Evolutionary conservation across 192 early-diverging fungal genomes (phyloP).

Genomic region (Coemansia sp.): DNA sequence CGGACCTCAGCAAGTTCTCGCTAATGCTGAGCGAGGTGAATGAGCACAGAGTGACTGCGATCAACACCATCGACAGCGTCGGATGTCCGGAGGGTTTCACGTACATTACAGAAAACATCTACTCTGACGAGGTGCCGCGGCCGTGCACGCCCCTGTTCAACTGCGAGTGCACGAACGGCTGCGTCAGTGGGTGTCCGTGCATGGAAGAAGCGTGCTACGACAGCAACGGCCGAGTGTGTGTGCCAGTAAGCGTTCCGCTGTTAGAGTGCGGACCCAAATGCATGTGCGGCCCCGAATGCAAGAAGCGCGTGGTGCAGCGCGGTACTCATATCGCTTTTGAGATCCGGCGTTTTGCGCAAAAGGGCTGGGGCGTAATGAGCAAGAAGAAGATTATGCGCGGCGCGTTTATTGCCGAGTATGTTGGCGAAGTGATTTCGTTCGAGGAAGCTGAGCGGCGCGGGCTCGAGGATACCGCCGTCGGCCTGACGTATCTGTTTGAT

Average conservation of each 20-base stretch:
- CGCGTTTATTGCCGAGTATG: slow-evolving; percentile 94
- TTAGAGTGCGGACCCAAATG: slow-evolving; percentile 49
- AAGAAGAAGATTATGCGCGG: slow-evolving; percentile 39
- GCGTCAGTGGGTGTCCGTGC: slow-evolving; percentile 28
- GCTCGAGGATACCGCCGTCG: slow-evolving; percentile 16
- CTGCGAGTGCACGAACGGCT: slow-evolving; percentile 37
- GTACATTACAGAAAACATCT: slow-evolving; percentile 43
- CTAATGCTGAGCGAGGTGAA: slow-evolving; percentile 20
- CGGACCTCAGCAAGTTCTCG: slow-evolving; percentile 41
- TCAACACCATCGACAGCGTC: slow-evolving; percentile 44
- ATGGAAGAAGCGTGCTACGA: slow-evolving; percentile 33
- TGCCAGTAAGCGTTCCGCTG: slow-evolving; percentile 11
- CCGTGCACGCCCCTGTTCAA: slow-evolving; percentile 39
- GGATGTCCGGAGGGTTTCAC: slow-evolving; percentile 37
- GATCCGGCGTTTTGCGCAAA: slow-evolving; percentile 39
- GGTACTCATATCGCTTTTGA: slow-evolving; percentile 38
- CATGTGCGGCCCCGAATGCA: slow-evolving; percentile 36
- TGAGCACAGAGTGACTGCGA: slow-evolving; percentile 25
- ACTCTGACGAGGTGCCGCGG: slow-evolving; percentile 43
- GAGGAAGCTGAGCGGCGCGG: slow-evolving; percentile 75
- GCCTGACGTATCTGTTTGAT: slow-evolving; percentile 68
- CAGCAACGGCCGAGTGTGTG: slow-evolving; percentile 24
- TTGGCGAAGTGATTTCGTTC: slow-evolving; percentile 90
- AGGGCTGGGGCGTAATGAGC: slow-evolving; percentile 56
- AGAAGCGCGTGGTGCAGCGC: slow-evolving; percentile 48